A percentile compares a stretch with the other conserved stretches of the same genome.
Conservation (phyloP, 129 eudicot species). For the Artemisia argyi region DNA sequence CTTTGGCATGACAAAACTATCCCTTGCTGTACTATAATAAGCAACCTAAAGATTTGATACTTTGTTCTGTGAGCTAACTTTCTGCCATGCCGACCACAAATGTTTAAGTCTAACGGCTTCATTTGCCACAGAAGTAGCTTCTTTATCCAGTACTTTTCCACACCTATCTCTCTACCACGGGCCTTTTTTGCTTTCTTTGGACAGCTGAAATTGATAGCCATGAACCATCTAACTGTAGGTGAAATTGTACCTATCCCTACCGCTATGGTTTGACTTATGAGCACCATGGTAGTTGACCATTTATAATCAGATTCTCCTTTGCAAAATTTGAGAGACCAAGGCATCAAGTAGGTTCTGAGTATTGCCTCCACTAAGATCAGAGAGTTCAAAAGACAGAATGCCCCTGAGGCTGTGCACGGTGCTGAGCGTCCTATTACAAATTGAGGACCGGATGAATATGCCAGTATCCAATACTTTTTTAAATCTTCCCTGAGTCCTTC, state of each 20-base stretch:
- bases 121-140: conserved; percentile 46
- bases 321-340: conserved; percentile 44
- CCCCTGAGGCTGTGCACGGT: conserved; percentile 62
- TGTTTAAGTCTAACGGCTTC: conserved; percentile 31
- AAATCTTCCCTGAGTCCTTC: conserved; percentile 35
- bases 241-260: conserved; percentile 54
- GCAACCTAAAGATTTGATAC: conserved; percentile 24
- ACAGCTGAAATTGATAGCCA: conserved; percentile 45
- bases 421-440: conserved; percentile 56
- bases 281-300: conserved; percentile 50
- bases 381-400: conserved; percentile 43
- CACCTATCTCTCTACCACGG: conserved; percentile 30
- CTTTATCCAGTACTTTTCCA: conserved; percentile 52
- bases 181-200: conserved; percentile 33
- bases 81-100: conserved; percentile 35
- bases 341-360: conserved; percentile 36
- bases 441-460: conserved; percentile 55
- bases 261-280: conserved; percentile 42
- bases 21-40: conserved; percentile 37
- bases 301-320: conserved; percentile 48
- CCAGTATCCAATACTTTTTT: conserved; percentile 61
- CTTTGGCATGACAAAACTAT: conserved; percentile 46
- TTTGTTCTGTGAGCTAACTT: conserved; percentile 37
- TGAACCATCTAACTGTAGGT: conserved; percentile 62
- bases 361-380: conserved; percentile 38